Evolutionary conservation across 2,329 filamentous ascomycete genomes (phyloP).

Genomic region (Clonostachys chloroleuca): DNA sequence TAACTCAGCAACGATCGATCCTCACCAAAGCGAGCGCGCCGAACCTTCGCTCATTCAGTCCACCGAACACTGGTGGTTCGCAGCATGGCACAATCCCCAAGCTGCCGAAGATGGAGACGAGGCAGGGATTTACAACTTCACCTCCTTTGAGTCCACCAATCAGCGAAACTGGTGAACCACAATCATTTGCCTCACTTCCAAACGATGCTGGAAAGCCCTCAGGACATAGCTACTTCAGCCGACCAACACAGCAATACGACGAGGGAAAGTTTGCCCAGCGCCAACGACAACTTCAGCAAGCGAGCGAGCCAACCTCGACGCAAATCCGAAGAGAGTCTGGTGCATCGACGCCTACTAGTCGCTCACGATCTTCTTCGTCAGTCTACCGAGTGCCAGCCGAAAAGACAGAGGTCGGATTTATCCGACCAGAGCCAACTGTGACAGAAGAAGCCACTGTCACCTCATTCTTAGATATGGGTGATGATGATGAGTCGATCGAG

Average conservation of each 20-base stretch:
- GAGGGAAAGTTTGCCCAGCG: constrained; percentile 81
- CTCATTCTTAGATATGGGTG: constrained; percentile 41
- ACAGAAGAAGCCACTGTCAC: constrained; percentile 23
- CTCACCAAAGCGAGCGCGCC: constrained; percentile 60
- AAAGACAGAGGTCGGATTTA: constrained; percentile 14
- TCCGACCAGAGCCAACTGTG: constrained; percentile 16
- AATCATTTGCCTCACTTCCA: constrained; percentile 62
- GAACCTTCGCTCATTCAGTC: constrained; percentile 58
- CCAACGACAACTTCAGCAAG: constrained; percentile 75
- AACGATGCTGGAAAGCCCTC: constrained; percentile 80
- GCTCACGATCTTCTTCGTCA: constrained; percentile 44
- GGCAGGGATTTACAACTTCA: constrained; percentile 20
- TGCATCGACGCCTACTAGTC: constrained; percentile 27
- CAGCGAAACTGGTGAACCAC: constrained; percentile 67
- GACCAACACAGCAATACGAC: constrained; percentile 72
- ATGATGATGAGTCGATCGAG: constrained; percentile 19
- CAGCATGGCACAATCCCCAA: constrained; percentile 31
- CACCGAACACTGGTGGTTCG: constrained; percentile 28
- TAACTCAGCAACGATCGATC: constrained; percentile 36
- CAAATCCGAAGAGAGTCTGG: constrained; percentile 40
- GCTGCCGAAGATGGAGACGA: constrained; percentile 25
- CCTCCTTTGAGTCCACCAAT: constrained; percentile 49
- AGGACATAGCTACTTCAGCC: constrained; percentile 59
- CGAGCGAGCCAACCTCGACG: constrained; percentile 57
- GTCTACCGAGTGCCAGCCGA: constrained; percentile 27